These are phyloP conservation scores for Tetrastigma voinierianum DNA, from an alignment of 164 flowering plant genomes.

Conservation along the genomic window DNA sequence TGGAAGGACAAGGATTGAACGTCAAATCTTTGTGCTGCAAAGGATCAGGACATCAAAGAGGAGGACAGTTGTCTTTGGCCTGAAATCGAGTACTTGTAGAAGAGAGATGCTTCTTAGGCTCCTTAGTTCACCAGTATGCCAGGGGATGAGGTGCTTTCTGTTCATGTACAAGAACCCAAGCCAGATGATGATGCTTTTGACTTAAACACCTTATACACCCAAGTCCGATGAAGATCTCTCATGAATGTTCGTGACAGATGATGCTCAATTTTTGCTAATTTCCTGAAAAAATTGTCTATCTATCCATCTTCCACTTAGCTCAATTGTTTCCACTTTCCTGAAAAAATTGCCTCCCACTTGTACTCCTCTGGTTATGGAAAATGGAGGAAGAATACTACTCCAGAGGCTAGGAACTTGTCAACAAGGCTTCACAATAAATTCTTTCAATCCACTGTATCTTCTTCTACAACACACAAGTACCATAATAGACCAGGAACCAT, in stretches of 20 bases:
- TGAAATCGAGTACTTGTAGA: constrained; percentile 31
- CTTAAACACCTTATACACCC: constrained; percentile 44
- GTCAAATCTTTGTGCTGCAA: constrained; percentile 7
- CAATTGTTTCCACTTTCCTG: constrained; percentile 23
- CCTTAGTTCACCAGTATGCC: constrained; percentile 17
- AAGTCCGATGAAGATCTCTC: constrained; percentile 41
- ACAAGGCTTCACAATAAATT: constrained; percentile 30
- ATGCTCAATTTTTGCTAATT: too few relatives aligned
- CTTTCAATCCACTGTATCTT: constrained; percentile 11
- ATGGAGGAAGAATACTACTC: constrained; percentile 30
- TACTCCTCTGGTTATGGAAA: constrained; percentile 37
- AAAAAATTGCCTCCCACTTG: constrained; percentile 43
- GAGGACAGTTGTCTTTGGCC: constrained; percentile 19
- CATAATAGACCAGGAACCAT: neutral
- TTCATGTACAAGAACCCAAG: constrained; percentile 35
- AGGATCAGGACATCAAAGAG: too few relatives aligned
- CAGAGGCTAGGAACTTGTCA: constrained; percentile 35
- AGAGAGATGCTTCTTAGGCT: constrained; percentile 39
- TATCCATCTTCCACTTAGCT: too few relatives aligned
- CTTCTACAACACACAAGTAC: neutral
- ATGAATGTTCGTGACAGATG: constrained; percentile 14
- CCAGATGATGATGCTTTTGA: constrained; percentile 30
- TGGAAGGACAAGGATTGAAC: neutral
- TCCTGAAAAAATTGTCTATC: too few relatives aligned
- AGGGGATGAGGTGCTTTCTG: constrained; percentile 35